Conservation (phyloP, 208 protist species). For the Wallacemonas rigidus region DNA sequence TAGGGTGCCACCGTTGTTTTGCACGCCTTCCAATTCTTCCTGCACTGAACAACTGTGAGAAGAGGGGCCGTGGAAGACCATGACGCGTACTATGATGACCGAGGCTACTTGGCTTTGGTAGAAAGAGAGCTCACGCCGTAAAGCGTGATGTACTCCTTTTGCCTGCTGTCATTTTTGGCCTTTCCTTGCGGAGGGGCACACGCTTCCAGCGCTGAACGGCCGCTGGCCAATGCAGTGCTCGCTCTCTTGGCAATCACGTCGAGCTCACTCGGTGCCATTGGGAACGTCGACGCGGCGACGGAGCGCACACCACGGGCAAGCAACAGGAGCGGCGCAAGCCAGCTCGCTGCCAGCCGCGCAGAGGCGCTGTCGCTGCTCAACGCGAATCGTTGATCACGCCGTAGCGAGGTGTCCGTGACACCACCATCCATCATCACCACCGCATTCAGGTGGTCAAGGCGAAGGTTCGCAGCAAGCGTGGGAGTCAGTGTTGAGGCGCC, state of each 20-base stretch:
- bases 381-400: constrained; percentile 59
- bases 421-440: constrained; percentile 41
- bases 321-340: constrained; percentile 56
- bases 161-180: constrained; percentile 34
- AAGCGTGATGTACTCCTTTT: constrained; percentile 35
- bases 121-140: constrained; percentile 30
- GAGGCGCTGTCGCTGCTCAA: constrained; percentile 16
- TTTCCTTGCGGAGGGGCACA: constrained; percentile 15
- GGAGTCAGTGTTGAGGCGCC: constrained; percentile 21
- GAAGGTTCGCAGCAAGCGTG: constrained; percentile 35
- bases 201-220: constrained; percentile 39
- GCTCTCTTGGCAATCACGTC: constrained; percentile 48
- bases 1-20: neutral
- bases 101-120: constrained; percentile 29
- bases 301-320: constrained; percentile 68
- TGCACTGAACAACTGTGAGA: no score
- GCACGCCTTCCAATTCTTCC: no score
- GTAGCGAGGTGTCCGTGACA: constrained; percentile 45
- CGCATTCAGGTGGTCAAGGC: constrained; percentile 51
- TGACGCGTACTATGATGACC: neutral
- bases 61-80: no score
- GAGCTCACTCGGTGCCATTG: constrained; percentile 35
- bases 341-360: constrained; percentile 27
- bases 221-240: constrained; percentile 32
- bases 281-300: constrained; percentile 45